Conservation (phyloP, 805 yeast genomes). For the Starmerella apicola region DNA sequence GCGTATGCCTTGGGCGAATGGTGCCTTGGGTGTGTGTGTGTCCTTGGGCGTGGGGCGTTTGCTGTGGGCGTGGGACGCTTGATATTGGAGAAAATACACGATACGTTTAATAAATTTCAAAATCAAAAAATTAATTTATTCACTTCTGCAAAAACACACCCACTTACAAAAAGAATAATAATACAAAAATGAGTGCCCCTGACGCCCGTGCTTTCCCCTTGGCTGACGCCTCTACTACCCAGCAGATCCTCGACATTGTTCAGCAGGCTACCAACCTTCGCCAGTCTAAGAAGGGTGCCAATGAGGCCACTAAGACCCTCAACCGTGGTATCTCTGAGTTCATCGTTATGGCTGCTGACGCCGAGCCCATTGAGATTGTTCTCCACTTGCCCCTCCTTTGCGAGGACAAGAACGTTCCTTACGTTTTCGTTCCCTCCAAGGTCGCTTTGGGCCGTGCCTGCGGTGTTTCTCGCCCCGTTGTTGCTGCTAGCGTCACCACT, state of each 20-base stretch:
- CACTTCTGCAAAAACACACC: too few relatives aligned
- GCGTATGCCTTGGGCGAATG: too few relatives aligned
- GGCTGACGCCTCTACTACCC: slow-evolving; percentile 89
- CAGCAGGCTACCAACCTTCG: slow-evolving; percentile 97
- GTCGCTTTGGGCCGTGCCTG: slow-evolving; percentile 99
- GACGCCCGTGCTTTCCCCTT: slow-evolving; percentile 98
- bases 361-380: slow-evolving; percentile 97
- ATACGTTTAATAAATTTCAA: too few relatives aligned
- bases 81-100: too few relatives aligned
- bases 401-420: slow-evolving; percentile 99
- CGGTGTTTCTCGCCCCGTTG: slow-evolving; percentile 99
- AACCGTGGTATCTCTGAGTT: slow-evolving; percentile 99
- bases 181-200: slow-evolving; percentile 33
- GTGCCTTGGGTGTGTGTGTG: too few relatives aligned
- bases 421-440: slow-evolving; percentile 97
- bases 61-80: too few relatives aligned
- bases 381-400: slow-evolving; percentile 94
- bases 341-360: slow-evolving; percentile 99
- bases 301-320: slow-evolving; percentile 97
- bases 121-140: too few relatives aligned
- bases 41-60: too few relatives aligned
- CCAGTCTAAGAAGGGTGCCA: slow-evolving; percentile 99
- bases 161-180: too few relatives aligned
- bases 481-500: slow-evolving; percentile 95
- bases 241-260: slow-evolving; percentile 93